phyloP scores from a whole-genome alignment of 306 rosid species.

The Cucumis melo region DNA sequence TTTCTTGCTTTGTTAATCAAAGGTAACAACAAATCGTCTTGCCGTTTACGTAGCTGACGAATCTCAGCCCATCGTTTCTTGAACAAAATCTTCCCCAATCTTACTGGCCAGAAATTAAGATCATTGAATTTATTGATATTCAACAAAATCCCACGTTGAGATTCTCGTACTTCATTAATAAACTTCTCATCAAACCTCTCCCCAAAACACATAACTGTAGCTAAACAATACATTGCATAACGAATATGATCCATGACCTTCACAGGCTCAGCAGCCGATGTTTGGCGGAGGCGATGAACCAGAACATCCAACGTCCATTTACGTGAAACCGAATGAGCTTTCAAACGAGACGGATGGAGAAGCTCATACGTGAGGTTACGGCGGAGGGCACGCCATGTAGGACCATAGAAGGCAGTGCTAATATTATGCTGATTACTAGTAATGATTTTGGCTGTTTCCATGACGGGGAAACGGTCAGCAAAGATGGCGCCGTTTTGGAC shows the following conservation, averaged over 20 bases:
- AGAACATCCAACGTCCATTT: constrained; percentile 3
- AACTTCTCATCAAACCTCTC: background rate
- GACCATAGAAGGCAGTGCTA: constrained; percentile 11
- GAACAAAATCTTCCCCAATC: background rate
- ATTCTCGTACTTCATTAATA: background rate
- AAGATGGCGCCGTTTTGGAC: constrained; percentile 7
- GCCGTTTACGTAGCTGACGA: background rate
- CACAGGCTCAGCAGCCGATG: background rate
- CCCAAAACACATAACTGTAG: constrained; percentile 8
- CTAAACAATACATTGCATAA: background rate
- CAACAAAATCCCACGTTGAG: constrained; percentile 10
- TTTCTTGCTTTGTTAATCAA: background rate
- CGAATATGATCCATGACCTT: background rate
- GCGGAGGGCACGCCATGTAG: constrained; percentile 7
- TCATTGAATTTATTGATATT: background rate
- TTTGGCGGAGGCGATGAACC: background rate
- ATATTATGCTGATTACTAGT: constrained; percentile 9
- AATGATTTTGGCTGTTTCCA: background rate
- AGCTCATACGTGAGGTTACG: constrained; percentile 6
- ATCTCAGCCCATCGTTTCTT: constrained; percentile 1
- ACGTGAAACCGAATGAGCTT: background rate
- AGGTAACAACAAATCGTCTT: background rate
- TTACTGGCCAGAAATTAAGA: background rate
- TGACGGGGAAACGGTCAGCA: constrained; percentile 7
- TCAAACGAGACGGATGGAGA: constrained; percentile 8